Base-by-base conservation (phyloP, 164 flowering plant genomes). In the Akebia trifoliata region DNA sequence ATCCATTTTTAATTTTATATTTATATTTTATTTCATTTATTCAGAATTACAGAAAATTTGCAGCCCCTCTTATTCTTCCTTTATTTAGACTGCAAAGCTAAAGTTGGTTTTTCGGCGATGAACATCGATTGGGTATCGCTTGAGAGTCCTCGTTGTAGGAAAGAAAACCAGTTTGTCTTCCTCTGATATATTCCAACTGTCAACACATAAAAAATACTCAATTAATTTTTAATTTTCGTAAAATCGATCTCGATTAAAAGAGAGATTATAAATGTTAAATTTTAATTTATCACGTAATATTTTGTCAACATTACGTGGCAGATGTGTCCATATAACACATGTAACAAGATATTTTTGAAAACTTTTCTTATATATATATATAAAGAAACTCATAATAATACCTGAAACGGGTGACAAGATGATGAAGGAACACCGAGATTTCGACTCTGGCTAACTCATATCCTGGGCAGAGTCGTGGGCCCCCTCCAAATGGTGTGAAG, bases 401-500 rank as follows among this genome's bases (percentile, higher is more conserved):
- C 98, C 87, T 90, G 73, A 76, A 77, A 8, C 76, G 68, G 15
- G 96, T 90, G 66, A 88, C 82, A 4, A 94, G 61, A 59, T 78
- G 90, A 65, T 94, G 99, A 24, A 94, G 89, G 78, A 94, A 90
- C 62, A 90, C 85, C 0, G 95, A 82, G 61, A 90, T 79, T 56
- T 68, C 81, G 5, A 86, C 97, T 62, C 94, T 75, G 8, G 92
- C 93, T 17, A 93, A 87, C 73, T 93, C 97, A 50, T 83, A 80
- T 0, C 97, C 99, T 0, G 99, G 99, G 72, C 99, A 93, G 1
- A 89, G 72, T 65, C 99, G 57, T 3, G 85, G 86, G 11, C 98
- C 98, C 2, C 98, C 98, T 52, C 97, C 99, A 40, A 90, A 93
- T 6, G 97, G 99, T 0, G 82, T 80, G 72, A 71, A 94, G 21